A percentile compares a stretch with the other conserved stretches of the same genome.
These are phyloP conservation scores for Puccinia polysora DNA, from an alignment of 1,284 basidiomycete species.

Conservation along the genomic window DNA sequence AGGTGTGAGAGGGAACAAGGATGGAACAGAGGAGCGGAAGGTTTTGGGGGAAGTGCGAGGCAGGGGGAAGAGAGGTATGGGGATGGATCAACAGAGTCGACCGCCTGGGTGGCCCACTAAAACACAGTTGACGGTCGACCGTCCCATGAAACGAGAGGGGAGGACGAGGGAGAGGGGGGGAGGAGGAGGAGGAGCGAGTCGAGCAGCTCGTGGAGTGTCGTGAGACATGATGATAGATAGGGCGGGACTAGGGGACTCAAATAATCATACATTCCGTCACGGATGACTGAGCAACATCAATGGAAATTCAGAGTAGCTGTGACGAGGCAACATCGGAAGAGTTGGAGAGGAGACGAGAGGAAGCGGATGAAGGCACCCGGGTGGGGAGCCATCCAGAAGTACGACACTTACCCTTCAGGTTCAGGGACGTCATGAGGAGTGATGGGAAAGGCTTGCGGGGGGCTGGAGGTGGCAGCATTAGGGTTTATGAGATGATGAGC, in stretches of 20 bases:
- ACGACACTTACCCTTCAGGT: not conserved
- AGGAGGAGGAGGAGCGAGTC: not conserved
- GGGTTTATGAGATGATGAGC: not conserved
- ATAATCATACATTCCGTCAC: not conserved
- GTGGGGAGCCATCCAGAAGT: not conserved
- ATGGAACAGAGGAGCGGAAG: not conserved
- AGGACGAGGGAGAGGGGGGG: not conserved
- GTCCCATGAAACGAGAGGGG: not conserved
- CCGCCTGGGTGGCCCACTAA: not conserved
- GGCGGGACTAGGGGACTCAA: not conserved
- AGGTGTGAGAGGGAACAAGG: not conserved
- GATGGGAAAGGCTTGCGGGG: not conserved
- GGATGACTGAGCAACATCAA: not conserved
- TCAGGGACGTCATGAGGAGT: conserved; percentile 3
- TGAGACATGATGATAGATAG: not conserved
- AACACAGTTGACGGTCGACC: not conserved
- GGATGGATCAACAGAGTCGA: not conserved
- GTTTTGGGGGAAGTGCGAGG: too few species aligned
- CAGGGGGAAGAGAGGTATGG: not conserved
- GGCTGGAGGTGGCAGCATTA: not conserved
- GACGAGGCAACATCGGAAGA: not conserved
- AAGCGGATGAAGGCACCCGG: not conserved
- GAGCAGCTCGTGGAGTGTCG: not conserved
- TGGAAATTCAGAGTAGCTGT: not conserved
- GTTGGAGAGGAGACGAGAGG: not conserved